Evolutionary conservation across 75 land plant genomes (phyloP), one percentile per base, ranked within the genome.

Genomic region (Pseudotsuga menziesii): DNA sequence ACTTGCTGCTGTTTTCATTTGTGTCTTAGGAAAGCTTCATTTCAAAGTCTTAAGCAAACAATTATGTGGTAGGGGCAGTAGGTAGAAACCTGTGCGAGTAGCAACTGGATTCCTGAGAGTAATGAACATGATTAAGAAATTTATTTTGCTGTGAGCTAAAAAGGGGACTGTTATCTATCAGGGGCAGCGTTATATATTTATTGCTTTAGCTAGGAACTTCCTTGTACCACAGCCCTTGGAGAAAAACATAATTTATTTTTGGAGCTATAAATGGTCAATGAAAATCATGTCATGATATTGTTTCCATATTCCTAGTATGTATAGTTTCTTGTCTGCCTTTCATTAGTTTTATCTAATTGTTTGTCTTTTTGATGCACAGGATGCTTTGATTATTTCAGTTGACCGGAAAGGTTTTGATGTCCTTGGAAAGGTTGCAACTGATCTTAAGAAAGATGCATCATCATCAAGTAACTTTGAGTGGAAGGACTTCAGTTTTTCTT

Each of bases 351-450:
- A 41, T 44, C n/a, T 69, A 5, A 25, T 66, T 66, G 41, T 19
- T 69, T 69, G 44, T 39, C 48, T n/a, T 69, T 74, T 54, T 74
- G 35, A 54, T 66, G 83, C 61, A 71, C 76, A 93, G 92, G 96
- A 93, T 82, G 91, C 96, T 9, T 84, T 75, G 57, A 58, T 93
- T 72, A 80, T 91, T 48, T 85, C 93, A 4, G 82, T 88, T 6
- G 93, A 93, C 72, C 86, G 88, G 2, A 89, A 81, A 80, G 96
- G 96, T 39, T 89, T 93, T 80, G 88, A 89, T 66, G 84, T 93
- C 56, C 82, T 93, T 61, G 96, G 75, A 22, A 93, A 87, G 54
- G 89, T 91, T 72, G 80, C 80, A 36, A 56, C 77, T 29, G 61
- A 52, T 3, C 44, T 55, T 26, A 61, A 23, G 15, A 59, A 69